Evolutionary conservation across 495 filamentous ascomycete genomes (phyloP), one percentile per base, ranked within the genome.

Genomic region (Trichoderma orchidacearum): DNA sequence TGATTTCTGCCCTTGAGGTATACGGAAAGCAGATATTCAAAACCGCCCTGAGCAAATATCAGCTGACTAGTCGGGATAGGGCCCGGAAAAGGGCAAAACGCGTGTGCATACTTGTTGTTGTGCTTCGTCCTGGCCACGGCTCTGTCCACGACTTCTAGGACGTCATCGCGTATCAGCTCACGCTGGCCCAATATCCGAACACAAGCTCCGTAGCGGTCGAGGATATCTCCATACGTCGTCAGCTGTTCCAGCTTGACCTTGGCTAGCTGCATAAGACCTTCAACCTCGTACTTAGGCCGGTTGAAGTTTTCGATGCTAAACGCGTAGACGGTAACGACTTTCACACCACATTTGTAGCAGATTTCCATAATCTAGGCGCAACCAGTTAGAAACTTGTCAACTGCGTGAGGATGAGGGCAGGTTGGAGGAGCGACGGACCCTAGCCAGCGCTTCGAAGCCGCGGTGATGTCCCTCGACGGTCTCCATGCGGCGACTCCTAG

Each of bases 301-400:
- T 97, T 95, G 76, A 96, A 98, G 72, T 98, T 98, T 70, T 97
- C 93, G 66, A 97, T 95, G 63, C 87, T 93, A 76, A 98, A 98
- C 4, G 93, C 93, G 70, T 97, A 98, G 54, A 98, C 87, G 0
- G 93, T 96, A 13, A 98, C 93, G 3, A 94, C 90, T 68, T 90
- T 86, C 29, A 98, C 86, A 17, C 93, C 93, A 57, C 85, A 88
- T 65, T 94, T 93, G 73, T 97, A 98, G 77, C 94, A 97, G 30
- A 98, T 87, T 70, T 98, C 93, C 13, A 98, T 83, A 52, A 97
- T 88, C 86, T 90, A 64, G 6, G 21, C 1, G 27, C 51, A 31
- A 23, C 17, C 17, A 1, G 30, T 32, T 17, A 32, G 45, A 50
- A 50, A 9, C 13, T 35, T 35, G n/a, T 35, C 32, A 8, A 8